phyloP scores from a whole-genome alignment of 768 basidiomycete genomes.

The Trametes coccinea region DNA sequence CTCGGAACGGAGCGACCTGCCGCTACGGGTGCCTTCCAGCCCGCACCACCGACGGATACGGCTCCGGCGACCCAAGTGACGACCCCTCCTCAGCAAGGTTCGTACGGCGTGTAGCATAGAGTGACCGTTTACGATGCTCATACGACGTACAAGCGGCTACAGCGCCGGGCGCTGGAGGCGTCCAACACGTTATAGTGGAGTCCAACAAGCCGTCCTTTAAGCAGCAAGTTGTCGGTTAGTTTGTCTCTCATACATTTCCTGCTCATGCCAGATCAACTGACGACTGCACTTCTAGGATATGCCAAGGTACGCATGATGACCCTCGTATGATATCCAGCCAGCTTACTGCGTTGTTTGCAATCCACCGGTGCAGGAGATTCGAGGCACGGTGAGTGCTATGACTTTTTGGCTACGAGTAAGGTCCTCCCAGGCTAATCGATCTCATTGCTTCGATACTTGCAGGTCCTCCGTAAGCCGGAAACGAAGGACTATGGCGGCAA shows the following conservation, averaged over 20 bases:
- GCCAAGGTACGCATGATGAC: slow-evolving; percentile 3
- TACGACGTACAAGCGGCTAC: slow-evolving; percentile 5
- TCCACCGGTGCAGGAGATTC: slow-evolving; percentile 6
- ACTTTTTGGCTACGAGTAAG: not conserved
- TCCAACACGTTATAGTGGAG: slow-evolving; percentile 7
- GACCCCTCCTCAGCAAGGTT: slow-evolving; percentile 18
- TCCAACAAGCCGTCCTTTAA: slow-evolving; percentile 13
- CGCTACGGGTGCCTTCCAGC: slow-evolving; percentile 2
- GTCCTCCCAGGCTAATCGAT: no score
- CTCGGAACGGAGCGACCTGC: not conserved
- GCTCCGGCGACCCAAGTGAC: slow-evolving; percentile 7
- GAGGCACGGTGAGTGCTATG: slow-evolving; percentile 11
- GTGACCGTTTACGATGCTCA: not conserved
- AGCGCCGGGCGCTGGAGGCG: slow-evolving; percentile 10
- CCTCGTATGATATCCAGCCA: not conserved
- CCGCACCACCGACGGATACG: slow-evolving; percentile 2
- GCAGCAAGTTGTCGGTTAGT: slow-evolving; percentile 18
- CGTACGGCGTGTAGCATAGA: not conserved
- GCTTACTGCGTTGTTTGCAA: no score
- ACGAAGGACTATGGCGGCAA: slow-evolving; percentile 16
- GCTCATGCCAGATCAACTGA: not conserved
- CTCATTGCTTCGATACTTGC: no score
- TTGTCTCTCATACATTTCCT: no score
- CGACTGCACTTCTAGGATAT: not conserved
- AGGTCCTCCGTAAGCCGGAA: slow-evolving; percentile 9